Evolutionary conservation across 768 basidiomycete genomes (phyloP).

Genomic region (Infundibulicybe gibba): DNA sequence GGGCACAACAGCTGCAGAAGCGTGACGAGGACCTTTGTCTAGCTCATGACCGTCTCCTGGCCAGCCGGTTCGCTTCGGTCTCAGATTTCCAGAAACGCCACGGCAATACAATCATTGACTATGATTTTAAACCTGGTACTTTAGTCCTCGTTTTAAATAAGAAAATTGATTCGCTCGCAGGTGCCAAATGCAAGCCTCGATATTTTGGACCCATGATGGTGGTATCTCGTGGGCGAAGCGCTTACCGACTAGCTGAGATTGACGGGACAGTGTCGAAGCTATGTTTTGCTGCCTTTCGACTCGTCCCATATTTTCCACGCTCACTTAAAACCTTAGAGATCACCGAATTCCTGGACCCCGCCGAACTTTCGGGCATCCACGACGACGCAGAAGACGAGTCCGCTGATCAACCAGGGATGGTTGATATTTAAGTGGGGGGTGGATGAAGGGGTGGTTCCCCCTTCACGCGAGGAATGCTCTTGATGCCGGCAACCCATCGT

Average conservation of each 20-base stretch:
- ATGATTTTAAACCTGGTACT: conserved; percentile 18
- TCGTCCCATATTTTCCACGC: conserved; percentile 15
- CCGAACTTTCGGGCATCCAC: conserved; percentile 22
- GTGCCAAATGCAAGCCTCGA: background rate
- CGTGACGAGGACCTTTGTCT: conserved; percentile 11
- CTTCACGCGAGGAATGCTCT: no score
- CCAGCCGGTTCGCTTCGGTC: background rate
- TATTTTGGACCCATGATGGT: background rate
- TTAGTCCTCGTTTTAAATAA: conserved; percentile 25
- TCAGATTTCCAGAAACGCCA: conserved; percentile 12
- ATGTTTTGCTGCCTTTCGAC: conserved; percentile 10
- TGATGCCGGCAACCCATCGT: no score
- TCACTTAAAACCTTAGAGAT: conserved; percentile 21
- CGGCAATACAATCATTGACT: conserved; percentile 13
- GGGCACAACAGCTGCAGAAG: conserved; percentile 20
- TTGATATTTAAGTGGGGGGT: background rate
- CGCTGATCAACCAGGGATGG: background rate
- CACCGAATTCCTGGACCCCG: conserved; percentile 30
- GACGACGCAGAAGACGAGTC: background rate
- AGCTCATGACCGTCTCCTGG: background rate
- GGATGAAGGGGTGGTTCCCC: background rate
- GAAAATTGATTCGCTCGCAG: conserved; percentile 3
- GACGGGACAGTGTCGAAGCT: background rate
- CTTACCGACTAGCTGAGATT: background rate
- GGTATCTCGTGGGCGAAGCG: background rate